Conservation (phyloP, 129 eudicot genomes). For the Artemisia tridentata region DNA sequence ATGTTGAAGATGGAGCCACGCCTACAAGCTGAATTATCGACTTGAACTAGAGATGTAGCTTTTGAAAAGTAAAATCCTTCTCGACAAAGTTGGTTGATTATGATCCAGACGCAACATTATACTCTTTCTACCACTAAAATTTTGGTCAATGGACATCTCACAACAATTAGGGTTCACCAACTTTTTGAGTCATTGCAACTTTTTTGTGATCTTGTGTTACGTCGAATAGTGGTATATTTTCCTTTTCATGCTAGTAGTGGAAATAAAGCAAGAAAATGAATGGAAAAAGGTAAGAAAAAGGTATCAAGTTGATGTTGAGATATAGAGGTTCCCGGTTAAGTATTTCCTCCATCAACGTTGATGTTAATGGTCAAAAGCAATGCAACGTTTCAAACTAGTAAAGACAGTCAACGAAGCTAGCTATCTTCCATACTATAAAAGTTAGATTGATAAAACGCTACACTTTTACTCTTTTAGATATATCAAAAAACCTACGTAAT, state of each 20-base stretch:
- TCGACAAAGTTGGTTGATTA: no score
- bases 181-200: slow-evolving; percentile 7
- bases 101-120: no score
- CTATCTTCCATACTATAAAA: background rate
- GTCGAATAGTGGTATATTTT: slow-evolving; percentile 1
- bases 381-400: background rate
- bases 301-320: slow-evolving; percentile 7
- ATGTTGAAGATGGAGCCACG: no score
- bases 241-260: slow-evolving; percentile 14
- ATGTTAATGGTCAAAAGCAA: slow-evolving; percentile 9
- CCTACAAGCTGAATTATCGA: no score
- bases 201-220: slow-evolving; percentile 13
- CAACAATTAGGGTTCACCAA: slow-evolving; percentile 3
- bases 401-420: slow-evolving; percentile 15
- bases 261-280: slow-evolving; percentile 15
- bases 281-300: slow-evolving; percentile 6
- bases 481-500: no score
- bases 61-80: no score
- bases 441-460: background rate
- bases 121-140: background rate
- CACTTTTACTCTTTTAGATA: no score
- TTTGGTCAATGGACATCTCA: slow-evolving; percentile 8
- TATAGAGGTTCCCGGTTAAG: background rate
- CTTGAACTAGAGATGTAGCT: no score
- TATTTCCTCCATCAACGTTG: background rate